Evolutionary conservation across 2,329 filamentous ascomycete species (phyloP).

Genomic region (Colletotrichum higginsianum): DNA sequence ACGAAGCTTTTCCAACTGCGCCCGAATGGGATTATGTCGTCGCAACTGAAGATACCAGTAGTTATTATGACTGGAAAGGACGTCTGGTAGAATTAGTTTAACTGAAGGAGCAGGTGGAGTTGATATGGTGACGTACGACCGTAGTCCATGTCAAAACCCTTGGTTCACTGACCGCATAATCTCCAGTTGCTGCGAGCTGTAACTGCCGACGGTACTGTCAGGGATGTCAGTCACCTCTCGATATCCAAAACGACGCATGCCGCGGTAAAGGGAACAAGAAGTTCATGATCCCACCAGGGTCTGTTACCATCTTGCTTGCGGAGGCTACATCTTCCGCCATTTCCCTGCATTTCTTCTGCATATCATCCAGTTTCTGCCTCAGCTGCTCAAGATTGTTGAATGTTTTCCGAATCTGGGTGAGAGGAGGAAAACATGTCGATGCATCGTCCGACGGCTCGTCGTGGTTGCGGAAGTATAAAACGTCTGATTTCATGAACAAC

Average conservation of each 20-base stretch:
- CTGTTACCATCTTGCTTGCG: too few species aligned
- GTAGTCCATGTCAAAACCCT: background rate
- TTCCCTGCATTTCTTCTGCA: background rate
- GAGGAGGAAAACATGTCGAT: rapidly evolving
- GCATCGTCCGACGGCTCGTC: background rate
- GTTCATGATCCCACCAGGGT: background rate
- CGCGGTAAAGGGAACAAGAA: background rate
- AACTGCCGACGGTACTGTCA: background rate
- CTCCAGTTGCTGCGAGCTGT: background rate
- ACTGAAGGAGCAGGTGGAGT: background rate
- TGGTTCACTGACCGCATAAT: background rate
- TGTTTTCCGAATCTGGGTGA: background rate
- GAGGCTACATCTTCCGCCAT: background rate
- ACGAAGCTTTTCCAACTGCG: background rate
- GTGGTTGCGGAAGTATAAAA: conserved; percentile 5
- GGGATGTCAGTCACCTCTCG: background rate
- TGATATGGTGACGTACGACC: background rate
- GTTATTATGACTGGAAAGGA: background rate
- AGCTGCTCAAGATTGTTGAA: background rate
- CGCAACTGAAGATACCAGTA: background rate
- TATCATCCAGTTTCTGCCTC: background rate
- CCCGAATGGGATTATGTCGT: background rate
- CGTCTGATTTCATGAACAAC: background rate
- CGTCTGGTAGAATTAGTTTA: background rate
- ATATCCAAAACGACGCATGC: background rate